Base-by-base conservation (phyloP, 148 eudicot species). In the Cornus florida region DNA sequence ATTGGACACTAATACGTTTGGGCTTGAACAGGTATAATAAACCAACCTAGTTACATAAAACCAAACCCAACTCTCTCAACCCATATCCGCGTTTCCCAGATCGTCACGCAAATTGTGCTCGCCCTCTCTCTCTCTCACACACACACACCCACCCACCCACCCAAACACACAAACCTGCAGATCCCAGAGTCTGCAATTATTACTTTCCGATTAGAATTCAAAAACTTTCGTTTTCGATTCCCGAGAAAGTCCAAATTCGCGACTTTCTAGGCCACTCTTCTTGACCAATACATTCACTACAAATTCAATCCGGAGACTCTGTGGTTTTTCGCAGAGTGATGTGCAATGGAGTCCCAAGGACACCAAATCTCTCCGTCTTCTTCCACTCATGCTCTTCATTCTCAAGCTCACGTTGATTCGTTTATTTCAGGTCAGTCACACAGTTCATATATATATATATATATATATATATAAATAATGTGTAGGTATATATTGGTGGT, bases 361-460 rank as follows among this genome's bases (percentile, higher is more conserved):
- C 35, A 72, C 12, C 10, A 19, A 11, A 23, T 39, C 19, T 38
- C 73, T 39, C 13, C 20, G 5, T 50, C 60, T 48, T 22, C 75
- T 50, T 22, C 75, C 1, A 2, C 60, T 72, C 3, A 17, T 11
- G 5, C 10, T 72, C 8, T 4, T 72, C 35, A 72, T 50, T 72
- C 60, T 72, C 75, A 72, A 12, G 60, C 20, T 46, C 62, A 13
- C 10, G 33, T 28, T 24, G 75, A 46, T 57, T 72, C 75, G 38
- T 46, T 24, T 50, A 13, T 72, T 46, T 72, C 75, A 72, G 75
- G 75, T 72, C 20, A 22, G 74, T 11, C 17, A 14, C 16, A 24
- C 38, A n/a, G 35, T 11, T 28, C 28, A 28, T 1, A 28, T 50
- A 22, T 24, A 9, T 16, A 24, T 14, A 50, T 41, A 48, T 43